A percentile compares a stretch with the other conserved stretches of the same genome.
Evolutionary conservation across 2,329 filamentous ascomycete species (phyloP).

Genomic region (Neopestalotiopsis sp.): DNA sequence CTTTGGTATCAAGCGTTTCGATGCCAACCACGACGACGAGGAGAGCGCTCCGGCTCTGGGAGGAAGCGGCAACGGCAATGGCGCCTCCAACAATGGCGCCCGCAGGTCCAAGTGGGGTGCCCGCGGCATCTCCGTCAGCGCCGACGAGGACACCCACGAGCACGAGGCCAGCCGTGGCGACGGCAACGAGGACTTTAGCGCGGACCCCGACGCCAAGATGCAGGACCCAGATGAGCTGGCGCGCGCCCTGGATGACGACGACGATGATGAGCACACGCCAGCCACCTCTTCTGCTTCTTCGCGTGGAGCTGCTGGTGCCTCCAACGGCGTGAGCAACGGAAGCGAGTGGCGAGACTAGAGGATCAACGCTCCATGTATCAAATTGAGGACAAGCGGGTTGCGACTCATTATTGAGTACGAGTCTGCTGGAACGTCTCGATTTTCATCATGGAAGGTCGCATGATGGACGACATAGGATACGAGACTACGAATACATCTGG

Average conservation of each 20-base stretch:
- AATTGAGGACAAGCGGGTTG: neutral
- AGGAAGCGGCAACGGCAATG: conserved; percentile 23
- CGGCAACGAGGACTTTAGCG: conserved; percentile 47
- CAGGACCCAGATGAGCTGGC: conserved; percentile 70
- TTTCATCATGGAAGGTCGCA: neutral
- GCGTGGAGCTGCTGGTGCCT: conserved; percentile 18
- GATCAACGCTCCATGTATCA: neutral
- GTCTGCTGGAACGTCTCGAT: neutral
- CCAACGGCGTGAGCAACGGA: conserved; percentile 32
- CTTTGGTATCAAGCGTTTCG: conserved; percentile 64
- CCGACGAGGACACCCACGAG: conserved; percentile 64
- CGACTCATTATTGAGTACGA: neutral
- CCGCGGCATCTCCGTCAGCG: conserved; percentile 69
- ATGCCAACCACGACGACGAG: conserved; percentile 63
- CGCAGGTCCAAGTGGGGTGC: conserved; percentile 64
- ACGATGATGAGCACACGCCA: conserved; percentile 40
- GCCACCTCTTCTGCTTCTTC: conserved; percentile 24
- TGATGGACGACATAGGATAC: neutral
- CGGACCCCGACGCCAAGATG: conserved; percentile 70
- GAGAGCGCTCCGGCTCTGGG: conserved; percentile 60
- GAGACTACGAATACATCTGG: neutral
- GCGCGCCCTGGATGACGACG: conserved; percentile 61
- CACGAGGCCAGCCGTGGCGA: conserved; percentile 44
- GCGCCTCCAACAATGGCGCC: conserved; percentile 25
- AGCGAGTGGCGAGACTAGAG: conserved; percentile 34